A percentile compares a stretch with the other conserved stretches of the same genome.
phyloP scores from a whole-genome alignment of 352 stramenopile genomes.

The Aphanomyces invadans region DNA sequence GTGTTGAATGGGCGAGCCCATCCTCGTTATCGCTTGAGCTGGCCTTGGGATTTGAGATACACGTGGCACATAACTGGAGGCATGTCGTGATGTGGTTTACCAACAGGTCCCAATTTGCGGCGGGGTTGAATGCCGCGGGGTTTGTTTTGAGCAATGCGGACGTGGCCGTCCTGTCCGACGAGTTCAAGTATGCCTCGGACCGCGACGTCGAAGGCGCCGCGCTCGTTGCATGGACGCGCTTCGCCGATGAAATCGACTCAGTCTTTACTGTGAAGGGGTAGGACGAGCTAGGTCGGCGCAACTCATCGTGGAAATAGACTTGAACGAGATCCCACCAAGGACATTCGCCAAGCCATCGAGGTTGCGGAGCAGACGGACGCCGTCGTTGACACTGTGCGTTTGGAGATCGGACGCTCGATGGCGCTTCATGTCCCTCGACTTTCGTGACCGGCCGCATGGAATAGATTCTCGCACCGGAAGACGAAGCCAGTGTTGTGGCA shows the following conservation, averaged over 20 bases:
- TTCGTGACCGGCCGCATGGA: no score
- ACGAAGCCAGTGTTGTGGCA: conserved; percentile 48
- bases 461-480: conserved; percentile 39
- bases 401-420: conserved; percentile 31
- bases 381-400: conserved; percentile 29
- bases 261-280: conserved; percentile 67
- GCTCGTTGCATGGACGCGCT: conserved; percentile 63
- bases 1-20: background rate
- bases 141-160: conserved; percentile 53
- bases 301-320: no score
- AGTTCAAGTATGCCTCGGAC: conserved; percentile 42
- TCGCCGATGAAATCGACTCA: conserved; percentile 74
- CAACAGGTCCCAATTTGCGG: conserved; percentile 50
- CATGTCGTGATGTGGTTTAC: no score
- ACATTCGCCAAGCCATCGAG: conserved; percentile 33
- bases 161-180: conserved; percentile 41
- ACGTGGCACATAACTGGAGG: no score
- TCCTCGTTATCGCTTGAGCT: background rate
- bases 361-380: conserved; percentile 23
- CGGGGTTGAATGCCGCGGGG: conserved; percentile 46
- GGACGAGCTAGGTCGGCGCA: background rate
- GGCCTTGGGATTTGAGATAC: no score
- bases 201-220: conserved; percentile 46
- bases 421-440: no score
- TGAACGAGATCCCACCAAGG: conserved; percentile 49